These are phyloP conservation scores for Talaromyces funiculosus DNA, from an alignment of 2,329 filamentous ascomycete genomes.

Conservation along the genomic window DNA sequence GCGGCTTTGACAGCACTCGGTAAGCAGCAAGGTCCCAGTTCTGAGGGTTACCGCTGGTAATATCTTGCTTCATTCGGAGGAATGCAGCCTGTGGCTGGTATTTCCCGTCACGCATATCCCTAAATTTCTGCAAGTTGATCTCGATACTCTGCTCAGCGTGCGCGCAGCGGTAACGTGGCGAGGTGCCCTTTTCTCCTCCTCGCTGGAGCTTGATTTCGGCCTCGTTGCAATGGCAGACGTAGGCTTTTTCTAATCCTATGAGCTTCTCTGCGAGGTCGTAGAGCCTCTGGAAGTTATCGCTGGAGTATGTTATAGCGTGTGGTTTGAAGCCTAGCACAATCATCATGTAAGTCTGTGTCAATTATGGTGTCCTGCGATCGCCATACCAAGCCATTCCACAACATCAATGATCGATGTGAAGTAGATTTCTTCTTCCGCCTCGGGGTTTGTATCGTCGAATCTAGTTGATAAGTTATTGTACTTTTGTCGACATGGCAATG, in stretches of 20 bases:
- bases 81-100: conserved; percentile 81
- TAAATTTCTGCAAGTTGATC: conserved; percentile 74
- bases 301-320: conserved; percentile 74
- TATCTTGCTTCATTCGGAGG: conserved; percentile 86
- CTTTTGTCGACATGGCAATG: conserved; percentile 32
- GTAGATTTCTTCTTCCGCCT: conserved; percentile 84
- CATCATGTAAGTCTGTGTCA: background rate
- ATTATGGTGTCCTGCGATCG: background rate
- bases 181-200: conserved; percentile 60
- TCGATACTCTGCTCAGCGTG: conserved; percentile 71
- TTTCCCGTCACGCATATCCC: conserved; percentile 85
- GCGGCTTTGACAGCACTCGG: conserved; percentile 60
- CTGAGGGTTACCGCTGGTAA: conserved; percentile 76
- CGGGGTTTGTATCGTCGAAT: conserved; percentile 94
- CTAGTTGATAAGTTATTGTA: conserved; percentile 56
- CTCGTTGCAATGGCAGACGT: conserved; percentile 81
- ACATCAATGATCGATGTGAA: conserved; percentile 83
- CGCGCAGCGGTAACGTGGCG: conserved; percentile 67
- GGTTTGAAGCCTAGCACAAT: conserved; percentile 67
- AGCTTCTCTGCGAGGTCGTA: conserved; percentile 86
- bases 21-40: conserved; percentile 97
- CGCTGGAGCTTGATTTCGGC: conserved; percentile 81
- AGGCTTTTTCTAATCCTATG: conserved; percentile 61
- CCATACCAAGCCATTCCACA: conserved; percentile 59
- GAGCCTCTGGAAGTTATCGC: conserved; percentile 80